phyloP scores from a whole-genome alignment of 2,329 filamentous ascomycete species.

The Hansfordia pulvinata region DNA sequence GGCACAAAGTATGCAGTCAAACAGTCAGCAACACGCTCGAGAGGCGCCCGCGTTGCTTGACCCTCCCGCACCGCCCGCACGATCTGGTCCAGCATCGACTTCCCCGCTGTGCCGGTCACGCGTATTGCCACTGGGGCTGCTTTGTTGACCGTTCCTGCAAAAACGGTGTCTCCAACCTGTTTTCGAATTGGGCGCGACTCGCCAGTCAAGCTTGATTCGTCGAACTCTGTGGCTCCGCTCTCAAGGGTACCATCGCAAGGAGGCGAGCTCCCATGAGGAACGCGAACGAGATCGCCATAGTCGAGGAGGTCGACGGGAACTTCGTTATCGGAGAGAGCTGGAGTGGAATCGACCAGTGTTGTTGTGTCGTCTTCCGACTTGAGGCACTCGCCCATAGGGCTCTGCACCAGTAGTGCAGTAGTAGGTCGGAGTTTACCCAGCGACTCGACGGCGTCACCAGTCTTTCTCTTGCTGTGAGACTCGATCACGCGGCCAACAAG shows the following conservation, averaged over 20 bases:
- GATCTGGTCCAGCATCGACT: conserved; percentile 70
- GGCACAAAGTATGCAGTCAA: conserved; percentile 70
- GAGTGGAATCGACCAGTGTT: conserved; percentile 25
- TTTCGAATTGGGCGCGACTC: conserved; percentile 60
- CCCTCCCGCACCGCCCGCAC: conserved; percentile 66
- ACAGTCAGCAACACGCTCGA: conserved; percentile 60
- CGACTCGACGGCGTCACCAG: conserved; percentile 72
- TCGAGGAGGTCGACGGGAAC: conserved; percentile 55
- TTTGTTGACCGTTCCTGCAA: conserved; percentile 63
- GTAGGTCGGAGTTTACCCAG: conserved; percentile 66
- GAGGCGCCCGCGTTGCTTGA: conserved; percentile 60
- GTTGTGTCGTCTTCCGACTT: conserved; percentile 24
- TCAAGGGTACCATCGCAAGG: conserved; percentile 66
- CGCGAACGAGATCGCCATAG: conserved; percentile 57
- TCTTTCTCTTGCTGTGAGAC: conserved; percentile 82
- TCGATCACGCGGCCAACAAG: conserved; percentile 65
- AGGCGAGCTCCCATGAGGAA: conserved; percentile 70
- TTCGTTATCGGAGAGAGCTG: too few species aligned
- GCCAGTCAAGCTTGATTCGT: conserved; percentile 82
- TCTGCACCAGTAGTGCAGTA: conserved; percentile 50
- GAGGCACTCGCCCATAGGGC: too few species aligned
- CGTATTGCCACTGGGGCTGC: conserved; percentile 45
- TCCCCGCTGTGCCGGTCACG: conserved; percentile 50
- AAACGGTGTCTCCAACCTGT: conserved; percentile 47
- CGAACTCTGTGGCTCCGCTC: conserved; percentile 54